Conservation (phyloP, 306 rosid species). For the Mimosa pudica region DNA sequence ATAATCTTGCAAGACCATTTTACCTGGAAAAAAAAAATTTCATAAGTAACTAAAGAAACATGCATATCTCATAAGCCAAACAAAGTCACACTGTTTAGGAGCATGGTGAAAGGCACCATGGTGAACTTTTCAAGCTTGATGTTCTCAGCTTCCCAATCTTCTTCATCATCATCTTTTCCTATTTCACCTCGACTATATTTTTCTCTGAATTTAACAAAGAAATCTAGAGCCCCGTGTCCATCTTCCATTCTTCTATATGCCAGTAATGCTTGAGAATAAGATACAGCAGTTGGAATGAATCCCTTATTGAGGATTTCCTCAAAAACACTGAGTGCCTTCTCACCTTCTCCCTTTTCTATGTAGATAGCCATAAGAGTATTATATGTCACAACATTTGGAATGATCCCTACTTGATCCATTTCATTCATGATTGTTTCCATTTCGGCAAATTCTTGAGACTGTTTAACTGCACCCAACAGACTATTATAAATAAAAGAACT, state of each 20-base stretch:
- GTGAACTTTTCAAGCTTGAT: constrained; percentile 72
- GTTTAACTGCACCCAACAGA: constrained; percentile 83
- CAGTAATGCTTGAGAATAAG: constrained; percentile 77
- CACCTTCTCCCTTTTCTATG: constrained; percentile 62
- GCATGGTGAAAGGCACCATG: too few relatives aligned
- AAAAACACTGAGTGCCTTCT: constrained; percentile 63
- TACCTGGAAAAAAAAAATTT: too few relatives aligned
- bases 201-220: constrained; percentile 68
- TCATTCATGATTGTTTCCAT: constrained; percentile 63
- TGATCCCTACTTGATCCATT: constrained; percentile 68
- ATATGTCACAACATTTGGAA: constrained; percentile 73
- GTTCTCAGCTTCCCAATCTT: constrained; percentile 74
- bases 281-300: constrained; percentile 61
- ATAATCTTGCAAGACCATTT: too few relatives aligned
- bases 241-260: constrained; percentile 85
- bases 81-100: too few relatives aligned
- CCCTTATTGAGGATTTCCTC: constrained; percentile 70
- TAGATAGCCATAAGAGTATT: constrained; percentile 80
- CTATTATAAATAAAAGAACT: constrained; percentile 78
- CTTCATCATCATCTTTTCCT: constrained; percentile 52
- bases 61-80: too few relatives aligned
- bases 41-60: too few relatives aligned
- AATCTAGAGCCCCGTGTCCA: constrained; percentile 72
- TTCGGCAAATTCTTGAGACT: constrained; percentile 54
- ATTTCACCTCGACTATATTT: constrained; percentile 66